These are phyloP conservation scores for Plantago lanceolata DNA, from an alignment of 305 asterid species.

Conservation along the genomic window DNA sequence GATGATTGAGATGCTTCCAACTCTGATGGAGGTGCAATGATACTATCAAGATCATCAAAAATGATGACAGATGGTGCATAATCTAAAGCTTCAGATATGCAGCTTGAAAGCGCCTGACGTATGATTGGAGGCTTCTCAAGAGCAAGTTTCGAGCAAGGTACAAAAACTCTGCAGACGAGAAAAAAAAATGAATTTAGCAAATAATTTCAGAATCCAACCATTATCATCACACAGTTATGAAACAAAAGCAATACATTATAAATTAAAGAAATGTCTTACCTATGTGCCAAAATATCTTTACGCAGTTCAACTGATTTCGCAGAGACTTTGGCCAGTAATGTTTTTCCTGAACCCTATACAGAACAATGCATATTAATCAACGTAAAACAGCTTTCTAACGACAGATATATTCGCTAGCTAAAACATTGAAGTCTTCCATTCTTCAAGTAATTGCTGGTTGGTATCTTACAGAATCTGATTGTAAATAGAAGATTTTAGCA, in stretches of 20 bases:
- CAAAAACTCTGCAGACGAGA: conserved; percentile 54
- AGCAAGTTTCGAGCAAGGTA: conserved; percentile 74
- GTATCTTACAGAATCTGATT: no score
- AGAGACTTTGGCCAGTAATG: conserved; percentile 69
- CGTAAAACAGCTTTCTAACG: background rate
- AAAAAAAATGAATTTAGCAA: conserved; percentile 24
- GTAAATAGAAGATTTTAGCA: no score
- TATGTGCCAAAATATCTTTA: conserved; percentile 72
- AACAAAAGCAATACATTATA: conserved; percentile 9
- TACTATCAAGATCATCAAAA: conserved; percentile 95
- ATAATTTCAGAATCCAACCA: conserved; percentile 22
- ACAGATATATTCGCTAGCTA: background rate
- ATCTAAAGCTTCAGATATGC: conserved; percentile 78
- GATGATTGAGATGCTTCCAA: conserved; percentile 77
- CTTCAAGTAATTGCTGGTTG: no score
- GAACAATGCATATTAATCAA: conserved; percentile 18
- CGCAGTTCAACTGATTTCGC: conserved; percentile 68
- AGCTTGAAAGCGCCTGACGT: conserved; percentile 60
- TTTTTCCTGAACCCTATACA: conserved; percentile 81
- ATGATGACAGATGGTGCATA: conserved; percentile 82
- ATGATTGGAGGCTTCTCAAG: conserved; percentile 72
- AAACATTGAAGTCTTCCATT: no score
- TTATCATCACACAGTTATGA: conserved; percentile 10
- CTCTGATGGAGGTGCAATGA: conserved; percentile 65
- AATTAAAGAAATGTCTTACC: conserved; percentile 38